A percentile compares a stretch with the other conserved stretches of the same genome.
Evolutionary conservation across 2,329 filamentous ascomycete genomes (phyloP).

Genomic region (Cladobotryum protrusum): DNA sequence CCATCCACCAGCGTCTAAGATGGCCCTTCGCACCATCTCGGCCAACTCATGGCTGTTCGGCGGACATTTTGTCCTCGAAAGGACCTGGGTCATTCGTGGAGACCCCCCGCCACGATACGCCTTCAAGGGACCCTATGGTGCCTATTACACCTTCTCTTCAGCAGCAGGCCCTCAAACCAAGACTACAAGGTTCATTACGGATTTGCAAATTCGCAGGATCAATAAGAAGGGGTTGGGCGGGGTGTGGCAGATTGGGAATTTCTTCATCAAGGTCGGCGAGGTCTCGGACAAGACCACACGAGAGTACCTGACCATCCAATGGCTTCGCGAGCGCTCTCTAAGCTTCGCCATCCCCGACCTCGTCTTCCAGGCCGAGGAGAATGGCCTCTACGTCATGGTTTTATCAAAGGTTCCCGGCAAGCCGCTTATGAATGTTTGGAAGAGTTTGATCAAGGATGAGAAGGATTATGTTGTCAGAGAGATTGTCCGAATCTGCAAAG

Average conservation of each 20-base stretch:
- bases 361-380: not conserved
- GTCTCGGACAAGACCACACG: not conserved
- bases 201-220: not conserved
- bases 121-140: not conserved
- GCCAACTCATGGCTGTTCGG: not conserved
- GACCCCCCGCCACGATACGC: not conserved
- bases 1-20: not conserved
- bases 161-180: not conserved
- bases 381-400: too few relatives aligned
- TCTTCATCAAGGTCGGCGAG: not conserved
- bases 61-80: not conserved
- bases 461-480: too few relatives aligned
- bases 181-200: not conserved
- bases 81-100: not conserved
- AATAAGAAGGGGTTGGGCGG: not conserved
- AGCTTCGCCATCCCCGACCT: not conserved
- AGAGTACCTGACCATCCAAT: not conserved
- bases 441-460: too few relatives aligned
- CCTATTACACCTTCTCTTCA: not conserved
- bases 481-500: too few relatives aligned
- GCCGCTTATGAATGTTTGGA: too few relatives aligned
- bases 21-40: not conserved
- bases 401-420: too few relatives aligned
- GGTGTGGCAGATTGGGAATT: not conserved
- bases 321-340: not conserved